A percentile compares a stretch with the other conserved stretches of the same genome.
Evolutionary conservation across 441 rosid genomes (phyloP).

Genomic region (Codiaeum variegatum): DNA sequence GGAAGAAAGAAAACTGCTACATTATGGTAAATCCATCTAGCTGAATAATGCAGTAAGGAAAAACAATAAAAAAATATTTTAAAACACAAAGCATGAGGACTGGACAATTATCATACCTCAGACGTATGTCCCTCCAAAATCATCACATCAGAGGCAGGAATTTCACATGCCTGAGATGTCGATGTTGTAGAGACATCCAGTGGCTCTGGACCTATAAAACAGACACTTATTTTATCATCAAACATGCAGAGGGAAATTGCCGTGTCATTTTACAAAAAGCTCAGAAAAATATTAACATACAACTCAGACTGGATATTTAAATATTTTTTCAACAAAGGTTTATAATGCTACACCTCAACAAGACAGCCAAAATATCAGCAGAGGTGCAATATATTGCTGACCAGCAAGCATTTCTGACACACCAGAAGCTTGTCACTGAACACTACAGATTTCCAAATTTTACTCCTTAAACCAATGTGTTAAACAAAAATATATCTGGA

Average conservation of each 20-base stretch:
- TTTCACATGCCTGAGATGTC: constrained; percentile 60
- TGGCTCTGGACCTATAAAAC: constrained; percentile 55
- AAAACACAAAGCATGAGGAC: not conserved
- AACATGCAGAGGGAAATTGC: not conserved
- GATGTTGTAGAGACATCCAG: constrained; percentile 60
- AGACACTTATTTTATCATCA: not conserved
- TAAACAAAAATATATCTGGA: not conserved
- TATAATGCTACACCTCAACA: not conserved
- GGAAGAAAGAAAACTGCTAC: not conserved
- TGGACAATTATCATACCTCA: constrained; percentile 57
- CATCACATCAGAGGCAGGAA: constrained; percentile 75
- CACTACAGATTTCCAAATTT: not conserved
- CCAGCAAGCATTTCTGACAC: not conserved
- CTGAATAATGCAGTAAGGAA: not conserved
- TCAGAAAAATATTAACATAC: not conserved
- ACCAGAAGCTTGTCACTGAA: not conserved
- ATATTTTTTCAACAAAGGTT: not conserved
- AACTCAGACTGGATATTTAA: not conserved
- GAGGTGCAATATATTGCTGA: not conserved
- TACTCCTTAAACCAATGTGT: not conserved
- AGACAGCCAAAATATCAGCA: not conserved
- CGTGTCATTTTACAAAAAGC: not conserved
- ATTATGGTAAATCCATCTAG: constrained; percentile 3
- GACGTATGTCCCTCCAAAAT: constrained; percentile 94
- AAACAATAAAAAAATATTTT: not conserved